Percentiles rank a stretch among this genome's conserved stretches.
These are phyloP conservation scores for Curvularia eragrostidis DNA, from an alignment of 2,329 filamentous ascomycete species.

Conservation along the genomic window DNA sequence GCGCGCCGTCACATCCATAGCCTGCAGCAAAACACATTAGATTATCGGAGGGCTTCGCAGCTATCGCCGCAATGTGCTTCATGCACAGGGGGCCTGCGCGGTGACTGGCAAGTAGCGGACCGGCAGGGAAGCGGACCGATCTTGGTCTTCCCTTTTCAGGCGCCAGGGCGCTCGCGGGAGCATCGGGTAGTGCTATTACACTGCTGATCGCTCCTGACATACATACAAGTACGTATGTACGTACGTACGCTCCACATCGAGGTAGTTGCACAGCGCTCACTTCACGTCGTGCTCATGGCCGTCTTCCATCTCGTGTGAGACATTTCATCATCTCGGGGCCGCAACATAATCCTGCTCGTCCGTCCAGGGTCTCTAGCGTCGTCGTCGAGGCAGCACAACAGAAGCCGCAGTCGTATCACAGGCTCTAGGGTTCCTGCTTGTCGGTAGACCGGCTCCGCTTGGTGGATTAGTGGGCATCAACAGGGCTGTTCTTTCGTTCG, in stretches of 20 bases:
- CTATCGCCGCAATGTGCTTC: constrained; percentile 25
- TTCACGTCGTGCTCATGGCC: constrained; percentile 7
- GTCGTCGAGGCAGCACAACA: constrained; percentile 21
- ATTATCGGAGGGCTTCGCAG: constrained; percentile 25
- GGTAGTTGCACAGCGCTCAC: constrained; percentile 23
- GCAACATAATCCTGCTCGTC: constrained; percentile 11
- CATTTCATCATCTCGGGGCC: constrained; percentile 11
- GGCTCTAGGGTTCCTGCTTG: constrained; percentile 23
- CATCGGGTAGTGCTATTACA: constrained; percentile 37
- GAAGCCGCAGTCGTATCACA: constrained; percentile 36
- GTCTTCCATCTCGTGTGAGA: constrained; percentile 28
- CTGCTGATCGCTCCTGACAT: constrained; percentile 25
- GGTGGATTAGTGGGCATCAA: constrained; percentile 10
- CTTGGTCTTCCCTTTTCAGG: constrained; percentile 28
- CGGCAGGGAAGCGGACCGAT: constrained; percentile 34
- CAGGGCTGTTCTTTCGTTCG: constrained; percentile 40
- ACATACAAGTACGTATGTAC: too few species aligned
- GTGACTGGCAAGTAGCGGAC: constrained; percentile 37
- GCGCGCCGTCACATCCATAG: constrained; percentile 37
- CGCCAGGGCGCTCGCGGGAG: constrained; percentile 45
- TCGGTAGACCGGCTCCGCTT: constrained; percentile 18
- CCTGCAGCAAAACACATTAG: constrained; percentile 32
- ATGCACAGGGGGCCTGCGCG: constrained; percentile 29
- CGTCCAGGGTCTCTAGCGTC: constrained; percentile 8
- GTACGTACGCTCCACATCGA: constrained; percentile 12